Evolutionary conservation across 192 early-diverging fungal species (phyloP), one percentile per base, ranked within the genome.

Genomic region (Pilaira anomala): DNA sequence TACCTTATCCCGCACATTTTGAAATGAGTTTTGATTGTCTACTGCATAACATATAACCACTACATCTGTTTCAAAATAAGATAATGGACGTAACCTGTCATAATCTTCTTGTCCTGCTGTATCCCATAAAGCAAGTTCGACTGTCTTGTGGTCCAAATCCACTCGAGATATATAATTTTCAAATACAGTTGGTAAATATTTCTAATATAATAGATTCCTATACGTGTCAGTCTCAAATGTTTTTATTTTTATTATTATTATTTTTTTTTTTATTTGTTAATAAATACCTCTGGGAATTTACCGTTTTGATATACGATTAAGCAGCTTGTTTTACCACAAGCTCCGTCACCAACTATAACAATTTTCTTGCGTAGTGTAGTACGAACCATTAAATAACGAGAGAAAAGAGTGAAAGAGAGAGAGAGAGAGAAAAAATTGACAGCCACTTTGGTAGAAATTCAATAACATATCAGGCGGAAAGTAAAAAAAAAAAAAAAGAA

Each of bases 151-250:
- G n/a, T 64, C 63, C 14, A 64, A 19, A 18, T 64, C 51, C n/a
- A 64, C 51, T 45, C 39, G 52, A 29, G 51, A 25, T 13, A 64
- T 53, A 30, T 64, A 55, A 26, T 36, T 64, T 44, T 64, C 63
- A 42, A 64, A 64, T 26, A 64, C 63, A 13, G 63, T 64, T 18
- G 63, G 63, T 46, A 64, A 18, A 55, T 55, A 55, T 30, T 55
- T 55, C 53, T 55, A 55, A 18, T 55, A 18, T 52, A 28, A 52
- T 52, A 12, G 12, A 12, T 41, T 41, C 8, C 14, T 41, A 12
- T 14, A 14, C 40, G 40, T 41, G 8, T 41, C 1, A 12, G 9
- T 41, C 40, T 41, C 2, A 12, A 7, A 12, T 41, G 8, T n/a
- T 46, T 18, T 19, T 46, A 36, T 49, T 1, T 49, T 49, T 3